Evolutionary conservation across 495 filamentous ascomycete genomes (phyloP), one percentile per base, ranked within the genome.

Genomic region (Aspergillus ellipticus): DNA sequence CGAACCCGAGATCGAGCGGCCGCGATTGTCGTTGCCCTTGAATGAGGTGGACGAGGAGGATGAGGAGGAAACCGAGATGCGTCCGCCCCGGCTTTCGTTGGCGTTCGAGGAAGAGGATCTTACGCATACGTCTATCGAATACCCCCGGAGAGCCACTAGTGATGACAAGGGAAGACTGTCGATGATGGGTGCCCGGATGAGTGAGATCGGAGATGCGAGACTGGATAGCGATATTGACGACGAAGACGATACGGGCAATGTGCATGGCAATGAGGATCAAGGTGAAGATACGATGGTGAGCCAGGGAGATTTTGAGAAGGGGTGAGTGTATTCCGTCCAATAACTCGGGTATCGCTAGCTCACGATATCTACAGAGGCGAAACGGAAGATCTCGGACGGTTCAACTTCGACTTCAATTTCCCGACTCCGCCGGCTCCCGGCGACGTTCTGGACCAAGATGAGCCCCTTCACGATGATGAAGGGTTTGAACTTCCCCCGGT

Each of bases 1-100:
- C 52, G 87, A 85, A 24, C 80, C 83, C 15, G 82, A 84, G 43
- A 76, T 82, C 7, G 75, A 83, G 54, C 72, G 78, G 21, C 89
- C 89, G 2, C 78, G 86, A 9, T 73, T 91, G 19, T 89, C 88
- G 11, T 74, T 94, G 47, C 84, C 86, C 13, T 66, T 91, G n/a
- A 85, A 85, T 20, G 79, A 77, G 26, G 70, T 70, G 7, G 67
- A 65, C n/a, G 74, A 71, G 16, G 76, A 76, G 5, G 83, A 86
- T 24, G 84, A 82, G 53, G 81, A 78, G 19, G 81, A 78, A 17
- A 74, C 75, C 6, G 68, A 80, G 29, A 72, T 84, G 49, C 75
- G 77, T 16, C 84, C 87, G 8, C 86, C 88, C 41, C 77, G 78
- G 52, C 63, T 79, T 42, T 86, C 85, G 47, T 73, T 83, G 35